Conservation (phyloP, 2,329 filamentous ascomycete genomes). For the Colletotrichum scovillei region DNA sequence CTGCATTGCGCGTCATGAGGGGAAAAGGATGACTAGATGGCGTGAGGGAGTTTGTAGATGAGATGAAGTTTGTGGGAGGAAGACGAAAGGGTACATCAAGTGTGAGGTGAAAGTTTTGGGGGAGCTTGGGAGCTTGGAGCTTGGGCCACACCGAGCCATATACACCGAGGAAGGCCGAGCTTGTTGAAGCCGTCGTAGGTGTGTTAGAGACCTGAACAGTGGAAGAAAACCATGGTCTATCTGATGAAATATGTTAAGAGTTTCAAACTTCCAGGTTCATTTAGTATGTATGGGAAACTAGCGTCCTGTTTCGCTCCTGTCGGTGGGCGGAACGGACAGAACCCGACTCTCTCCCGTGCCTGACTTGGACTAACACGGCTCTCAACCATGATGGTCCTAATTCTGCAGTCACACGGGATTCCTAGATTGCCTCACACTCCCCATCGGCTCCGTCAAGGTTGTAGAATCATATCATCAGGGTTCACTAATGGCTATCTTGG, state of each 20-base stretch:
- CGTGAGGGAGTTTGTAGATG: not conserved
- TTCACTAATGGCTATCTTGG: not conserved
- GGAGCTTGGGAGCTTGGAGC: not conserved
- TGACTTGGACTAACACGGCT: not conserved
- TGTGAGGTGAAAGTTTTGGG: not conserved
- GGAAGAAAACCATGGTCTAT: not conserved
- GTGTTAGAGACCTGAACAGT: not conserved
- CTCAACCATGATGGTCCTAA: not conserved
- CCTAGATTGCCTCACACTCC: not conserved
- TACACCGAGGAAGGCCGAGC: not conserved
- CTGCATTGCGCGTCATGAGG: not conserved
- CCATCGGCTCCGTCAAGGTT: not conserved
- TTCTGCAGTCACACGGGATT: not conserved
- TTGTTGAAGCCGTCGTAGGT: not conserved
- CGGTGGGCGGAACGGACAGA: not conserved
- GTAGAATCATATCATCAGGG: not conserved
- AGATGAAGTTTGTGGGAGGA: not conserved
- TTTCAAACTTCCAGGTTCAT: not conserved
- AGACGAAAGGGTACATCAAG: not conserved
- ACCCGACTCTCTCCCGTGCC: not conserved
- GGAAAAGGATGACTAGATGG: not conserved
- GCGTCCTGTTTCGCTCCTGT: not conserved
- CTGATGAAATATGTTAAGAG: not conserved
- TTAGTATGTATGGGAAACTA: no score
- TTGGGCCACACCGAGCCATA: constrained; percentile 21